phyloP scores from a whole-genome alignment of 495 filamentous ascomycete species.

The Apodospora peruviana region DNA sequence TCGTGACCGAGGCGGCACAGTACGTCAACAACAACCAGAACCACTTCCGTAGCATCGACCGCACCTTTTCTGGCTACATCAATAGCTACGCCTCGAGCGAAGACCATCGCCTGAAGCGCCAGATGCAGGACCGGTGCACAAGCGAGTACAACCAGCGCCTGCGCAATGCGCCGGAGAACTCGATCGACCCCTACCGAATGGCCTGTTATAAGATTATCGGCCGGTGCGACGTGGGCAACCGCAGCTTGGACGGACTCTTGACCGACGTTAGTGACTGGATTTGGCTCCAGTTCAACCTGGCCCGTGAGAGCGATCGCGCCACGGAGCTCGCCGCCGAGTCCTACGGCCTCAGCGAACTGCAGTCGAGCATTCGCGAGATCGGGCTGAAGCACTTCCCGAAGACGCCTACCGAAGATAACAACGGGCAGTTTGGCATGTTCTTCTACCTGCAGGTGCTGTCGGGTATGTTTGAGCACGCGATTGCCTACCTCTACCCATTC shows the following conservation, averaged over 20 bases:
- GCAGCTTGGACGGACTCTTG: conserved; percentile 73
- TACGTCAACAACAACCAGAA: conserved; percentile 73
- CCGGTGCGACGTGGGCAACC: conserved; percentile 78
- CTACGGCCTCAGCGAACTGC: conserved; percentile 82
- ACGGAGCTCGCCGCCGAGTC: conserved; percentile 82
- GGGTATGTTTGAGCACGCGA: conserved; percentile 93
- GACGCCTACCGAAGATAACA: conserved; percentile 59
- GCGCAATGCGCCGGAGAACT: conserved; percentile 77
- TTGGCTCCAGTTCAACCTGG: conserved; percentile 92
- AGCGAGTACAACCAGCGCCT: conserved; percentile 81
- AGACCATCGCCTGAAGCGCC: conserved; percentile 66
- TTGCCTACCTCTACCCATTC: conserved; percentile 83
- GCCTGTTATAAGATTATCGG: conserved; percentile 97
- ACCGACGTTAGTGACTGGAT: conserved; percentile 90
- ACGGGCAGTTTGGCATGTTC: conserved; percentile 77
- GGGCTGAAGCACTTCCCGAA: conserved; percentile 79
- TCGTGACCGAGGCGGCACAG: conserved; percentile 74
- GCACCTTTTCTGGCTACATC: conserved; percentile 86
- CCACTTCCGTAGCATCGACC: conserved; percentile 82
- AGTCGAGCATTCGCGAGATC: conserved; percentile 77
- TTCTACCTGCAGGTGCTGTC: conserved; percentile 87
- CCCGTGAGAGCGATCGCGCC: conserved; percentile 75
- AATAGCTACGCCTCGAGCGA: conserved; percentile 65
- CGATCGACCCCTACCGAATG: conserved; percentile 90
- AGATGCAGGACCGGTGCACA: conserved; percentile 78